A percentile compares a stretch with the other conserved stretches of the same genome.
Evolutionary conservation across 2,329 filamentous ascomycete genomes (phyloP).

Genomic region (Xylaria sp.): DNA sequence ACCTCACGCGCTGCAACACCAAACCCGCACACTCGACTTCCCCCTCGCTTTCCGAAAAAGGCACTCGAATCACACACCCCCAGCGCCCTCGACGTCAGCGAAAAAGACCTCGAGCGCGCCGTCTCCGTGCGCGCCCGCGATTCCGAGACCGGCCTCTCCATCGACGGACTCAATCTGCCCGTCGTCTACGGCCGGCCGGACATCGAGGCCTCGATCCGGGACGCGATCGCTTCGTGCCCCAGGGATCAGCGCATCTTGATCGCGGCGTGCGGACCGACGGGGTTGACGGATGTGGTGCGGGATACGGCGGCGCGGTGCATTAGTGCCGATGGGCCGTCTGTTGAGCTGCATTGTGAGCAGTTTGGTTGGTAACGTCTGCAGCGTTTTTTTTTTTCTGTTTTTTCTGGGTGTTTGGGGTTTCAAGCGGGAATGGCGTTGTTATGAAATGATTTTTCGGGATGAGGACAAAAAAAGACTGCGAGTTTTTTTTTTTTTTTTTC

Average conservation of each 20-base stretch:
- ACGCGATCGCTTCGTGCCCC: constrained; percentile 33
- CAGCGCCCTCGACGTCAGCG: constrained; percentile 14
- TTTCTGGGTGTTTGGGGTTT: neutral
- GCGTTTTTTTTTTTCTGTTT: neutral
- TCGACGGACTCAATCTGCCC: constrained; percentile 24
- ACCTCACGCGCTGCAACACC: constrained; percentile 31
- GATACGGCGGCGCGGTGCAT: constrained; percentile 42
- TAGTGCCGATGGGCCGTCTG: constrained; percentile 39
- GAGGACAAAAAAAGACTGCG: neutral
- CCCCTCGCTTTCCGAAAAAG: neutral
- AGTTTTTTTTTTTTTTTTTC: neutral
- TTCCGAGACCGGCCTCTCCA: neutral
- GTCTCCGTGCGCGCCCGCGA: neutral
- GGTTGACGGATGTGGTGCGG: constrained; percentile 41
- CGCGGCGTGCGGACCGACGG: constrained; percentile 44
- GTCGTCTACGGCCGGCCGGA: constrained; percentile 39
- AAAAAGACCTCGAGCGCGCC: constrained; percentile 21
- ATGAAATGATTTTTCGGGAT: no score
- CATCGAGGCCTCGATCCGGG: constrained; percentile 35
- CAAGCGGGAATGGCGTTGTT: no score
- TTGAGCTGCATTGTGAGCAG: constrained; percentile 49
- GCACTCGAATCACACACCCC: neutral
- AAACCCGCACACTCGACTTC: constrained; percentile 2
- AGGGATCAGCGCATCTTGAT: constrained; percentile 39
- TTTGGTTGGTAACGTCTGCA: constrained; percentile 38